Base-by-base conservation (phyloP, 2,329 filamentous ascomycete species). In the Bipolaris bicolor region DNA sequence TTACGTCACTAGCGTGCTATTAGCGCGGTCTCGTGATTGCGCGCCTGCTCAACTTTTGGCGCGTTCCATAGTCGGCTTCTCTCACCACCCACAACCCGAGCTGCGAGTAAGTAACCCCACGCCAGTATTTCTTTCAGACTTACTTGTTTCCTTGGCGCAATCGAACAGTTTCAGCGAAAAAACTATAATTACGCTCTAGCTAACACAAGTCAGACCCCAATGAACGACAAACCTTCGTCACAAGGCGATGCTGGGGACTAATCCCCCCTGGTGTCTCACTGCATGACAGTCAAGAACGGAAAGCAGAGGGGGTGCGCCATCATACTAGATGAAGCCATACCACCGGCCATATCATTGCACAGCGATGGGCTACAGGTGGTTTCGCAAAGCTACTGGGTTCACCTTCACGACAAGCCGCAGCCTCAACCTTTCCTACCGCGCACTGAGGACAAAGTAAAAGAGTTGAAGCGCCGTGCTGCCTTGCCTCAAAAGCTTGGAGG, bases 271-370 rank as follows among this genome's bases (percentile, higher is more conserved):
- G 59, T 43, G 41, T 55, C 55, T 48, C 57, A 52, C 52, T 70
- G 67, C 66, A 68, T 69, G 68, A 68, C 66, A 65, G 53, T 62
- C 51, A 64, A 70, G 71, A 73, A 73, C 68, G 65, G 71, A 73
- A 72, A 73, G 60, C 71, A 56, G 64, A 73, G 69, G 71, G 71
- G 72, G 65, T 70, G 68, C 59, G 58, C 55, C 64, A 57, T 67
- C 62, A 63, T 61, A 37, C 65, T 67, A 59, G 66, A 58, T 65
- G 66, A 45, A 49, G 55, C 55, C 68, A 68, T 44, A 57, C 58
- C 50, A 54, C 50, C 40, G 24, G 9, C 10, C 40, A 36, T 36
- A 46, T 61, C 65, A 68, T 65, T 63, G 66, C 61, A 69, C 64
- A 7, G 13, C 46, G 65, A 59, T 31, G 37, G 47, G 46, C 46